Evolutionary conservation across 75 land plant species (phyloP).

Genomic region (Cunninghamia lanceolata): DNA sequence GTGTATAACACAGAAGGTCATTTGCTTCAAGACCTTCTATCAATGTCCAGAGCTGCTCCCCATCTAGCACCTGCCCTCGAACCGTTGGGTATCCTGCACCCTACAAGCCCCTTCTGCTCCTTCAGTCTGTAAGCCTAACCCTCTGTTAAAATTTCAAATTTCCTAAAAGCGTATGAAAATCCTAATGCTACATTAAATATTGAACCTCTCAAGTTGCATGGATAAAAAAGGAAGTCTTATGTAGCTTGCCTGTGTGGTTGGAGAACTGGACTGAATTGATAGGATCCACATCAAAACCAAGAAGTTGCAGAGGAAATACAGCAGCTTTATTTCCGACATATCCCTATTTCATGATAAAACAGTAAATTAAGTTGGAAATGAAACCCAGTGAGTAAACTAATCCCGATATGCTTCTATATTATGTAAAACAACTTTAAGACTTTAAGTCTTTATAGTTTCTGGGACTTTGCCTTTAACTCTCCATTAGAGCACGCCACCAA

Average conservation of each 20-base stretch:
- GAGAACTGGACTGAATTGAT: constrained; percentile 98
- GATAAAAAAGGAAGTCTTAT: constrained; percentile 21
- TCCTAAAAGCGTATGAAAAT: constrained; percentile 12
- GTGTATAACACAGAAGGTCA: constrained; percentile 81
- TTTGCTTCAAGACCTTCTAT: constrained; percentile 95
- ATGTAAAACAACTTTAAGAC: background rate
- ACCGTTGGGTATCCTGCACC: constrained; percentile 87
- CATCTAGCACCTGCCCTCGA: constrained; percentile 96
- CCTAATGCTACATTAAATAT: constrained; percentile 24
- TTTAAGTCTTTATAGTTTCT: background rate
- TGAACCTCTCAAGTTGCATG: constrained; percentile 26
- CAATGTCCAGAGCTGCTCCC: constrained; percentile 81
- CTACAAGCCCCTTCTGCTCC: constrained; percentile 11
- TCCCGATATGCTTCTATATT: background rate
- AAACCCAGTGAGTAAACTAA: background rate
- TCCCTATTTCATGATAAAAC: constrained; percentile 43
- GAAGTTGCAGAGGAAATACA: constrained; percentile 93
- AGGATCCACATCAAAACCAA: constrained; percentile 99
- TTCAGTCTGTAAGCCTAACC: background rate
- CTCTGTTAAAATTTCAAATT: constrained; percentile 11
- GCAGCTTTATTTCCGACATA: constrained; percentile 99
- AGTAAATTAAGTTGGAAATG: background rate
- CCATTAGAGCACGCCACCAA: background rate
- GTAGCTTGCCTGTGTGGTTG: constrained; percentile 96
- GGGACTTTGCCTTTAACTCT: background rate